Base-by-base conservation (phyloP, 2,329 filamentous ascomycete genomes). In the Daldinia sp. region DNA sequence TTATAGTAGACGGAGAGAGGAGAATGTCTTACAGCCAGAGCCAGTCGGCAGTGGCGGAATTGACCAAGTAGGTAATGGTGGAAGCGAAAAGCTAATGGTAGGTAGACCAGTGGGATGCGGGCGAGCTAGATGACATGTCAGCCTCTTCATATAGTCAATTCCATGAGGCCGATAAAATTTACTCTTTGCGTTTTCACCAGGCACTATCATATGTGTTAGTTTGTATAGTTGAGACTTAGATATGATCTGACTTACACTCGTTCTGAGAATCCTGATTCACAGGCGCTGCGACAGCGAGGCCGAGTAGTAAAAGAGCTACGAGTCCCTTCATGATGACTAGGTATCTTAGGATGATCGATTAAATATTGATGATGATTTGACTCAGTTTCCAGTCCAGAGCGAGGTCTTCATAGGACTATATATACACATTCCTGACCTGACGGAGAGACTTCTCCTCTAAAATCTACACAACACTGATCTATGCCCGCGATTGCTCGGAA, bases 311-410 rank as follows among this genome's bases (percentile, higher is more conserved):
- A 46, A 71, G 41, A 66, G 63, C 51, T 41, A 66, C 53, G 54
- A 71, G 54, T 69, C 68, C 68, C 60, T 71, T 71, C 68, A 71
- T 71, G 37, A 37, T 65, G 54, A 28, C 42, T 55, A n/a, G n/a
- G n/a, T n/a, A 46, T 28, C 13, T n/a, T 41, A 35, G 56, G 53
- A 48, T 59, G 48, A 42, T n/a, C 15, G 50, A 55, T 13, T 58
- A 53, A 55, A 65, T 44, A 9, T 13, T 12, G 30, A 26, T 57
- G 18, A n/a, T 59, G 50, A 53, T 37, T 68, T 60, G 55, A 58
- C 15, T 42, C 18, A 41, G 37, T 65, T 42, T 48, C 46, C 13
- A 26, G 4, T 39, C 39, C 26, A 33, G 28, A 58, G 15, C 20
- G 23, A 58, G 60, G 7, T 57, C 56, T 56, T 37, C 15, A 20